phyloP scores from a whole-genome alignment of 768 basidiomycete species.

The Tylopilus intermedius region DNA sequence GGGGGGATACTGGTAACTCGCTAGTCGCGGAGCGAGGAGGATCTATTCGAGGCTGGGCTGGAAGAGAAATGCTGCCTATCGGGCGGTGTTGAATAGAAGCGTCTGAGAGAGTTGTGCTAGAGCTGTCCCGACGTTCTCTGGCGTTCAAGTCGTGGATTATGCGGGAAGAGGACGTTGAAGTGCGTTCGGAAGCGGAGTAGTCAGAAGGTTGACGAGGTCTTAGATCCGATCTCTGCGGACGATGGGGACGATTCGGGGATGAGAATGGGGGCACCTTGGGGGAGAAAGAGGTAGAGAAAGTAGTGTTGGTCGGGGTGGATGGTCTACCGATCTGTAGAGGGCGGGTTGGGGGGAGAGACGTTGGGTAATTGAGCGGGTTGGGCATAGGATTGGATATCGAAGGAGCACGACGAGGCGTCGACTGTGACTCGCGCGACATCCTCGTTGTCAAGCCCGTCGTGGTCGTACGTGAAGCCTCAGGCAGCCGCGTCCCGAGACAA shows the following conservation, averaged over 20 bases:
- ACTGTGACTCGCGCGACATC: conserved; percentile 47
- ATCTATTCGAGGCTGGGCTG: conserved; percentile 17
- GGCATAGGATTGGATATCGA: conserved; percentile 38
- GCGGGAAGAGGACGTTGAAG: conserved; percentile 44
- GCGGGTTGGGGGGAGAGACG: conserved; percentile 38
- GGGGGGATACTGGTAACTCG: conserved; percentile 16
- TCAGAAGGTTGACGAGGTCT: conserved; percentile 52
- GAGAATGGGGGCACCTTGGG: conserved; percentile 39
- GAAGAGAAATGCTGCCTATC: conserved; percentile 23
- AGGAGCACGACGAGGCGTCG: conserved; percentile 39
- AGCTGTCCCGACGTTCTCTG: conserved; percentile 45
- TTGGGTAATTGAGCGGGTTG: conserved; percentile 30
- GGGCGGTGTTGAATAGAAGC: conserved; percentile 31
- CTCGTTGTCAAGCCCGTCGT: conserved; percentile 1
- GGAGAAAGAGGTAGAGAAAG: conserved; percentile 26
- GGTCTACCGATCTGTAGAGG: conserved; percentile 61
- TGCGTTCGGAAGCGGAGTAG: conserved; percentile 46
- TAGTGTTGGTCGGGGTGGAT: conserved; percentile 45
- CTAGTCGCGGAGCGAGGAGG: conserved; percentile 10
- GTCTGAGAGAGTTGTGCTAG: conserved; percentile 47
- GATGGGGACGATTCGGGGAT: conserved; percentile 48
- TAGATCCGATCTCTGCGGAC: conserved; percentile 65
- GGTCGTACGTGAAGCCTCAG: conserved; percentile 3
- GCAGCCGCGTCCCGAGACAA: neutral
- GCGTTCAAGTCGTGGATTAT: conserved; percentile 23